A percentile compares a stretch with the other conserved stretches of the same genome.
phyloP scores from a whole-genome alignment of 768 basidiomycete genomes.

The Trametopsis cervina region DNA sequence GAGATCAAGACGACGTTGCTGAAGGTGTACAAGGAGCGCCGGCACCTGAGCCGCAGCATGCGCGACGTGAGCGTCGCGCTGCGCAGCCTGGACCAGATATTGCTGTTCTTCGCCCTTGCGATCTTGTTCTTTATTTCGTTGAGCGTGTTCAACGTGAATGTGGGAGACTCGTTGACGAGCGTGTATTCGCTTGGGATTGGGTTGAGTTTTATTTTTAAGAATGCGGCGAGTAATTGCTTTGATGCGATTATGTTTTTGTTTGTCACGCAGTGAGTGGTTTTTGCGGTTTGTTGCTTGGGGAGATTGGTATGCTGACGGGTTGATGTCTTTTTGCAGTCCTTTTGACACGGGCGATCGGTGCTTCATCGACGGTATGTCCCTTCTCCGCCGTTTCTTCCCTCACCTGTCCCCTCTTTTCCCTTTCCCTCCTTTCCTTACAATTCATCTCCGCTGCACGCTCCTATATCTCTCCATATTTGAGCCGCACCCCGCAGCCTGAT shows the following conservation, averaged over 20 bases:
- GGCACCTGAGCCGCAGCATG: conserved; percentile 70
- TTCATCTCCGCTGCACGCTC: too few species aligned
- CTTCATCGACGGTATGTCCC: conserved; percentile 52
- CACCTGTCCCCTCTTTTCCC: too few species aligned
- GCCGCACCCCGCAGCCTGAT: too few species aligned
- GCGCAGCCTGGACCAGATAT: conserved; percentile 52
- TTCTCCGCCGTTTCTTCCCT: not conserved
- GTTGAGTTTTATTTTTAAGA: conserved; percentile 78
- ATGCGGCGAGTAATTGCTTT: conserved; percentile 62
- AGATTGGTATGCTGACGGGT: not conserved
- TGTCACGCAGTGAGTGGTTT: conserved; percentile 64
- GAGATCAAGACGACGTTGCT: conserved; percentile 67
- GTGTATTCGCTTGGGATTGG: conserved; percentile 69
- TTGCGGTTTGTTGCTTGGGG: not conserved
- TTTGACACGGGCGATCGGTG: conserved; percentile 82
- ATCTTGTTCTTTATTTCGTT: conserved; percentile 69
- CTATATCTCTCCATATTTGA: too few species aligned
- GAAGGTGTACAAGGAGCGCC: conserved; percentile 72
- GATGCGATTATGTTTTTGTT: conserved; percentile 80
- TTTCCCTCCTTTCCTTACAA: too few species aligned
- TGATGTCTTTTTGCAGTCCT: conserved; percentile 37
- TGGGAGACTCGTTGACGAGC: conserved; percentile 61
- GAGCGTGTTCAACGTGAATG: conserved; percentile 62
- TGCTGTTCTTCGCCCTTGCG: conserved; percentile 55
- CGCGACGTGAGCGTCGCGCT: conserved; percentile 68